phyloP scores from a whole-genome alignment of 2,329 filamentous ascomycete species.

The Colletotrichum cuscutae region DNA sequence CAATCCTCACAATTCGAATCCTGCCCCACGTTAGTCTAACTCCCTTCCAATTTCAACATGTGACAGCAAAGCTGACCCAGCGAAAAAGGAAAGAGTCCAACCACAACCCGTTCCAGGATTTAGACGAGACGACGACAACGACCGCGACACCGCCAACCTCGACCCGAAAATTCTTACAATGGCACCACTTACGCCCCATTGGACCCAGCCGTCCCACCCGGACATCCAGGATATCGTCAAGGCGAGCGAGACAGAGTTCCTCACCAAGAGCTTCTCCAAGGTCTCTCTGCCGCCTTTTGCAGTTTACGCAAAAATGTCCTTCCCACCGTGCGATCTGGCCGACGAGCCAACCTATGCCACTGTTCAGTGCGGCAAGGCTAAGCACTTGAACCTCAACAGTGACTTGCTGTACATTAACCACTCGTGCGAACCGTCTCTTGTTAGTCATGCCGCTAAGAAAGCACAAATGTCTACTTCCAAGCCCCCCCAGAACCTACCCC shows the following conservation, averaged over 20 bases:
- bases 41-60: constrained; percentile 10
- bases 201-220: constrained; percentile 70
- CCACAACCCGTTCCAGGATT: not conserved
- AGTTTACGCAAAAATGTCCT: constrained; percentile 73
- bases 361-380: constrained; percentile 66
- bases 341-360: constrained; percentile 70
- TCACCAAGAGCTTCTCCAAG: constrained; percentile 68
- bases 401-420: constrained; percentile 76
- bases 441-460: constrained; percentile 49
- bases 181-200: constrained; percentile 68
- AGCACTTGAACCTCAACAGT: constrained; percentile 72
- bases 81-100: constrained; percentile 12
- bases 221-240: constrained; percentile 65
- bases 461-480: not conserved
- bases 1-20: constrained; percentile 3
- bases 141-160: not conserved
- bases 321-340: constrained; percentile 69
- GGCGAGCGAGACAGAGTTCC: constrained; percentile 63
- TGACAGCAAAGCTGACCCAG: constrained; percentile 21
- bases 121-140: constrained; percentile 13
- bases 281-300: constrained; percentile 68
- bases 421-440: constrained; percentile 73
- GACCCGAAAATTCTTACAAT: constrained; percentile 46
- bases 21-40: constrained; percentile 14
- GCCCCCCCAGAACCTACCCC: not conserved